These are phyloP conservation scores for Diaporthe capsici DNA, from an alignment of 2,329 filamentous ascomycete genomes.

Conservation along the genomic window DNA sequence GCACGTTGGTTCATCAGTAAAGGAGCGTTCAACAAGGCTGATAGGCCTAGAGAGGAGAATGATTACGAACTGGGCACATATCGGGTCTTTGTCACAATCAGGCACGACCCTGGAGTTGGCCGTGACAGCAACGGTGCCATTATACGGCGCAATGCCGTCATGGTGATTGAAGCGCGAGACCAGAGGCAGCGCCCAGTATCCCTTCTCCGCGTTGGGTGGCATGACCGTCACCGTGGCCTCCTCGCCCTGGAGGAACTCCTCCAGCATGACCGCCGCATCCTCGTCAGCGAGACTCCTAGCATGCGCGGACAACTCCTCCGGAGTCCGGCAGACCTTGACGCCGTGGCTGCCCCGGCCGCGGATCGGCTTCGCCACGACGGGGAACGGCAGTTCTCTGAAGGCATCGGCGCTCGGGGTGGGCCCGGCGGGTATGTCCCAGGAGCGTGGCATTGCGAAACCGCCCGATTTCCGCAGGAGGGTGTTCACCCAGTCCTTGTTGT, in stretches of 20 bases:
- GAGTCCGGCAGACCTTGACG: slow-evolving; percentile 60
- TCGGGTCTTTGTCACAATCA: slow-evolving; percentile 18
- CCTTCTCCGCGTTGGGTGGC: slow-evolving; percentile 55
- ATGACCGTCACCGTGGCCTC: slow-evolving; percentile 67
- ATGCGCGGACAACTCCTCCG: slow-evolving; percentile 52
- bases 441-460: slow-evolving; percentile 56
- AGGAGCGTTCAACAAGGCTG: neutral
- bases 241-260: slow-evolving; percentile 62
- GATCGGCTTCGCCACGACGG: slow-evolving; percentile 63
- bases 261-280: slow-evolving; percentile 57
- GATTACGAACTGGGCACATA: neutral
- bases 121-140: slow-evolving; percentile 61
- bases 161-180: slow-evolving; percentile 63
- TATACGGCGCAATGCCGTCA: slow-evolving; percentile 64
- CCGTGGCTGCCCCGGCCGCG: slow-evolving; percentile 64
- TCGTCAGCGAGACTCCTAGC: slow-evolving; percentile 52
- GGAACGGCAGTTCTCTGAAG: slow-evolving; percentile 45
- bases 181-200: slow-evolving; percentile 60
- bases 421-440: slow-evolving; percentile 49
- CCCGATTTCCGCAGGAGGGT: slow-evolving; percentile 54
- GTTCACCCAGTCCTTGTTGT: slow-evolving; percentile 66
- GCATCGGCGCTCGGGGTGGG: neutral
- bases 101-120: slow-evolving; percentile 59
- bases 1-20: neutral
- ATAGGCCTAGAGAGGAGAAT: neutral